phyloP scores from a whole-genome alignment of 345 rosid genomes.

The Abelmoschus esculentus region DNA sequence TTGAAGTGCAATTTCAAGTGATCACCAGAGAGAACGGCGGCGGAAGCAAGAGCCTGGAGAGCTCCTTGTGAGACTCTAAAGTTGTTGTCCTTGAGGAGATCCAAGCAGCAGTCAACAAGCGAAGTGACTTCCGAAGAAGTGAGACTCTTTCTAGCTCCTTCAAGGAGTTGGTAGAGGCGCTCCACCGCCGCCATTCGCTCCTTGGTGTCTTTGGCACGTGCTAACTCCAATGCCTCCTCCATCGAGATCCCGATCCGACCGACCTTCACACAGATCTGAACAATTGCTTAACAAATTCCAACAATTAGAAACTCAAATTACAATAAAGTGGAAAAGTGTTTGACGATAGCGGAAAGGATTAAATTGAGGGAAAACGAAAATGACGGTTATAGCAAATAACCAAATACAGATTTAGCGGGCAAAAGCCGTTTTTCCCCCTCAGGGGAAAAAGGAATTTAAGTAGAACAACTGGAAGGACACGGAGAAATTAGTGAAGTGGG shows the following conservation, averaged over 20 bases:
- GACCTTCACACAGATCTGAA: constrained; percentile 38
- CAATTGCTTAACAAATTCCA: constrained; percentile 11
- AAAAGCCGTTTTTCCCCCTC: constrained; percentile 24
- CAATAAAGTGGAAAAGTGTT: neutral
- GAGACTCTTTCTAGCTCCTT: constrained; percentile 73
- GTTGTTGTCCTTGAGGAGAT: constrained; percentile 93
- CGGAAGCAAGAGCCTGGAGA: constrained; percentile 91
- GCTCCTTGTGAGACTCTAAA: constrained; percentile 92
- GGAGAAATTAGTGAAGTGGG: constrained; percentile 19
- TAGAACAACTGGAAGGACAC: constrained; percentile 12
- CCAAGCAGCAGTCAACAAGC: constrained; percentile 87
- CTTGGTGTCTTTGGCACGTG: constrained; percentile 95
- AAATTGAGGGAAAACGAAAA: neutral
- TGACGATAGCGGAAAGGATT: constrained; percentile 15
- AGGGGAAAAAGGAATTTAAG: neutral
- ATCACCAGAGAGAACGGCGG: constrained; percentile 93
- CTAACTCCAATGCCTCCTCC: constrained; percentile 98
- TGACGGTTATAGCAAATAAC: neutral
- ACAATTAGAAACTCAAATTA: neutral
- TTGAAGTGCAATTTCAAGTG: constrained; percentile 90
- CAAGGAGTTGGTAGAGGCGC: constrained; percentile 79
- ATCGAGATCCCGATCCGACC: constrained; percentile 47
- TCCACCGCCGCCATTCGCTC: constrained; percentile 99
- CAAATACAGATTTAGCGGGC: constrained; percentile 22
- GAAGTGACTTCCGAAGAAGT: constrained; percentile 66